Evolutionary conservation across 345 rosid genomes (phyloP), one percentile per base, ranked within the genome.

Genomic region (Crucihimalaya himalaica): DNA sequence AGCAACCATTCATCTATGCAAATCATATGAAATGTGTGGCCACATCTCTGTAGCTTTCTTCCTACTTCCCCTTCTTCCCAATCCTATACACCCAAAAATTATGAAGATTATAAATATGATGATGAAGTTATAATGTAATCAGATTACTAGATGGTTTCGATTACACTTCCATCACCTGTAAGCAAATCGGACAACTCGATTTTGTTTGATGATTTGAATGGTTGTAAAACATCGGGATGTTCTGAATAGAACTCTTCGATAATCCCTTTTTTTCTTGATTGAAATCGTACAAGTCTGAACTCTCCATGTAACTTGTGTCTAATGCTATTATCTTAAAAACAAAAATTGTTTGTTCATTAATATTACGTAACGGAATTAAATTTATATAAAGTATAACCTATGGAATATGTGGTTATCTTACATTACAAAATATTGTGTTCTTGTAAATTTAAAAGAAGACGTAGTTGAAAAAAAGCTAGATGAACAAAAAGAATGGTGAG

Each of bases 1-100:
- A 54, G 60, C 12, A 93, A 72, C 98, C 98, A 93, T 61, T 78
- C 71, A 78, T 93, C 97, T 73, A 90, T 59, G 75, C 96, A 93
- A 3, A 63, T 78, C 80, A 71, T 55, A 77, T 93, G 98, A 80
- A 86, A 89, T n/a, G 35, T 39, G 40, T 90, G 98, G 28, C 85
- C 82, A 57, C 98, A 93, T 15, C 23, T 55, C 6, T 88, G 87
- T 39, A 93, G 88, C 31, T 80, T 76, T 73, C 92, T 90, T 67
- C 79, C 74, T 2, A 67, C 18, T 8, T 90, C 90, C 11, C 88
- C 92, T 71, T 75, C 90, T 70, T 80, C 42, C 47, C 87, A 82
- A 29, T 86, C 97, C 98, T 93, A 82, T 13, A 23, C 51, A 46
- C 25, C 37, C 37, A 51, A 34, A 58, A 7, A 21, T 6, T 4